Evolutionary conservation across 257 asterid species (phyloP), one percentile per base, ranked within the genome.

Genomic region (Ehretia macrophylla): DNA sequence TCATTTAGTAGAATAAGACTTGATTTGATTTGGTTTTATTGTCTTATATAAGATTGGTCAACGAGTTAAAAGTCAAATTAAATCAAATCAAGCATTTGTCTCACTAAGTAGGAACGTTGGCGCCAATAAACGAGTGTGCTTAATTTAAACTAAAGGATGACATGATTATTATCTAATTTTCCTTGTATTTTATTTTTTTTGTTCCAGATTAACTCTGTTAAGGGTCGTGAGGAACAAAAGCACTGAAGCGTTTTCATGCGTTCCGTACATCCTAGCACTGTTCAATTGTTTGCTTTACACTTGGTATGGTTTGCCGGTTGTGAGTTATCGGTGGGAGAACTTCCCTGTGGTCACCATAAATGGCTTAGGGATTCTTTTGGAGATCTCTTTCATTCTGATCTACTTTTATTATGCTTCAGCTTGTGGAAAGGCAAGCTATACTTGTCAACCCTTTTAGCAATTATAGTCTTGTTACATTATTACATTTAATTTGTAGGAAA

Each of bases 301-400:
- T 39, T 89, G 95, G 97, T 89, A 89, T 22, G 97, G 95, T 1
- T 77, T 84, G 70, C 97, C 95, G 37, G 60, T 89, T 0, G 95
- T 89, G 27, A 89, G 97, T 51, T 52, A 58, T 66, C 63, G 72
- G 59, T 86, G 95, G 94, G 91, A 89, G 65, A 86, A 89, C 69
- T 78, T 89, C 45, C 79, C 86, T 0, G 65, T 89, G 44, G 85
- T 80, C 55, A 75, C 94, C 38, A 75, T 79, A 37, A 89, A 86
- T 56, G 91, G 95, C 60, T 5, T 86, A 10, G 97, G 95, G 55
- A 70, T 89, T 38, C 69, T 86, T 54, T 61, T 86, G 47, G 95
- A 84, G 84, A 46, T 78, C 75, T 82, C 83, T 68, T 84, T 87
- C 72, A 71, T 87, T 51, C 12, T 65, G 45, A 71, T 78, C 13